phyloP scores from a whole-genome alignment of 805 yeast species.

The Ogataea polymorpha region DNA sequence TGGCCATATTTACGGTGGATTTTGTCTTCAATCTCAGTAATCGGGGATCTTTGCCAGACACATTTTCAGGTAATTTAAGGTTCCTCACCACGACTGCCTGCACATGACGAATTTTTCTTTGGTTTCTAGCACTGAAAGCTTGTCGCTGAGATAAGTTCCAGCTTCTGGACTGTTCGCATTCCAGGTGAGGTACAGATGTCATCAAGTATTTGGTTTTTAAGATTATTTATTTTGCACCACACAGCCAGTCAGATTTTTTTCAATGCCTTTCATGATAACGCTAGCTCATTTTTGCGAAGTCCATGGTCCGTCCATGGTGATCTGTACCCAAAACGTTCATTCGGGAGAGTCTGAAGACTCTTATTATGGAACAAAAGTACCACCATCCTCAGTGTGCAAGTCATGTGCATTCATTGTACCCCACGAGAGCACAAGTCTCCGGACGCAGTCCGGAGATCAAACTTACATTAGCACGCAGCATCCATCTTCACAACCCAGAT shows the following conservation, averaged over 20 bases:
- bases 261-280: slow-evolving; percentile 44
- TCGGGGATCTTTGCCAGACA: background rate
- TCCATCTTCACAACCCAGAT: slow-evolving; percentile 50
- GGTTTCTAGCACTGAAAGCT: slow-evolving; percentile 7
- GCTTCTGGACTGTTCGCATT: slow-evolving; percentile 6
- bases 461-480: slow-evolving; percentile 57
- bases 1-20: slow-evolving; percentile 9
- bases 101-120: slow-evolving; percentile 28
- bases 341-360: slow-evolving; percentile 19
- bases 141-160: slow-evolving; percentile 4
- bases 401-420: slow-evolving; percentile 61
- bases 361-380: slow-evolving; percentile 41
- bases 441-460: slow-evolving; percentile 23
- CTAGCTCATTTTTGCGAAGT: slow-evolving; percentile 76
- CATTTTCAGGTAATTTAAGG: slow-evolving; percentile 7
- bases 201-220: slow-evolving; percentile 5
- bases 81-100: slow-evolving; percentile 19
- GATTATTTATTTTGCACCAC: background rate
- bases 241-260: slow-evolving; percentile 2
- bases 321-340: slow-evolving; percentile 53
- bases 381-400: slow-evolving; percentile 41
- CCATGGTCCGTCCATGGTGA: slow-evolving; percentile 67
- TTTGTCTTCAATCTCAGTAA: slow-evolving; percentile 9
- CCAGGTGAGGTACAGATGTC: slow-evolving; percentile 22
- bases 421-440: slow-evolving; percentile 28